Conservation (phyloP, 805 yeast species). For the Cyberlindnera misumaiensis region DNA sequence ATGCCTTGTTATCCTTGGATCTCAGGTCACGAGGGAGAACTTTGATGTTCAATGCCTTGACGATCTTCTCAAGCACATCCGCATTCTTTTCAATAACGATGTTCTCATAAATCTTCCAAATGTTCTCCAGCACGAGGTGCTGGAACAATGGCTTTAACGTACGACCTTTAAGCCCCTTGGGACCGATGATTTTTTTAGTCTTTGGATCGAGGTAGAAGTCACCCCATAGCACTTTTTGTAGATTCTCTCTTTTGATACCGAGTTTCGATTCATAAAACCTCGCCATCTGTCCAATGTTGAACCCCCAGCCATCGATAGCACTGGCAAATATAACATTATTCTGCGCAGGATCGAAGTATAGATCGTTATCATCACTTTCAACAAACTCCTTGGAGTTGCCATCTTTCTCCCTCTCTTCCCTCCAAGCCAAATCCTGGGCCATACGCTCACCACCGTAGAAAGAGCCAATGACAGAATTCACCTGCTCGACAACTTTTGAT, state of each 20-base stretch:
- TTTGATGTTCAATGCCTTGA: conserved; percentile 59
- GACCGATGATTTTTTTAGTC: conserved; percentile 71
- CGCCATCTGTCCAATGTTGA: conserved; percentile 82
- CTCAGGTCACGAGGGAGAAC: conserved; percentile 69
- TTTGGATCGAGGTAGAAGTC: conserved; percentile 87
- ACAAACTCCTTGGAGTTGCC: conserved; percentile 44
- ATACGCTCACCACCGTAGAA: conserved; percentile 90
- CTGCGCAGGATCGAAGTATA: conserved; percentile 81
- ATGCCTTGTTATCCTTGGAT: conserved; percentile 64
- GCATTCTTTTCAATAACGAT: conserved; percentile 57
- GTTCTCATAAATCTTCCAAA: conserved; percentile 85
- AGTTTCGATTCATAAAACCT: conserved; percentile 77
- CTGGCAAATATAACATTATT: conserved; percentile 87
- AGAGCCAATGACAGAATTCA: conserved; percentile 89
- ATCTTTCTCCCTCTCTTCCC: conserved; percentile 51
- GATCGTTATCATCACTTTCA: conserved; percentile 72
- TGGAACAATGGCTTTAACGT: conserved; percentile 78
- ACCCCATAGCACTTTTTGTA: conserved; percentile 93
- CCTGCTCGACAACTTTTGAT: conserved; percentile 78
- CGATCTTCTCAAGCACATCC: conserved; percentile 70
- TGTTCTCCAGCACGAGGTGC: conserved; percentile 75
- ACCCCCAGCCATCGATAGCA: conserved; percentile 98
- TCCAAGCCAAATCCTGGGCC: conserved; percentile 76
- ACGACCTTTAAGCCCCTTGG: conserved; percentile 56
- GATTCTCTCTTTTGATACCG: conserved; percentile 72